Conservation (phyloP, 2,329 filamentous ascomycete species). For the Fusarium coffeatum region DNA sequence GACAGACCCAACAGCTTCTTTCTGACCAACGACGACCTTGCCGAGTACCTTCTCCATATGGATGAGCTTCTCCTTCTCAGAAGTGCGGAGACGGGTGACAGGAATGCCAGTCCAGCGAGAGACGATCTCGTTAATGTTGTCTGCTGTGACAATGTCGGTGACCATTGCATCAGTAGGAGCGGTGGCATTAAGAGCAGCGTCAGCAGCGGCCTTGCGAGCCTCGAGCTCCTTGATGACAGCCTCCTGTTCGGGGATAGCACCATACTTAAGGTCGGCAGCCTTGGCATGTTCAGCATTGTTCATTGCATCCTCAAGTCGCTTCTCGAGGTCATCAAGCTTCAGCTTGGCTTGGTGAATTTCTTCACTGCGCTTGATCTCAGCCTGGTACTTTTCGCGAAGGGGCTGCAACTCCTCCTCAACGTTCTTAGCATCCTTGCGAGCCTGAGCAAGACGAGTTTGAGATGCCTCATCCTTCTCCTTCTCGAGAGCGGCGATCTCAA, state of each 20-base stretch:
- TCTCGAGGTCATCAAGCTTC: constrained; percentile 90
- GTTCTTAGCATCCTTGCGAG: constrained; percentile 91
- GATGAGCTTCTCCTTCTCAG: constrained; percentile 98
- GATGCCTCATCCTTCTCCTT: constrained; percentile 96
- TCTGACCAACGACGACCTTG: constrained; percentile 91
- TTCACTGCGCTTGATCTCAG: constrained; percentile 89
- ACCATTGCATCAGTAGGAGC: constrained; percentile 75
- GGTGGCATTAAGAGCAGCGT: constrained; percentile 72
- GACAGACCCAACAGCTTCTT: constrained; percentile 90
- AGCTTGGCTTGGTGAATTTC: constrained; percentile 94
- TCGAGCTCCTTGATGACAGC: constrained; percentile 83
- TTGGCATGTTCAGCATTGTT: constrained; percentile 85
- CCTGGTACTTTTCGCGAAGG: constrained; percentile 94
- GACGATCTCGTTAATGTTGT: constrained; percentile 99
- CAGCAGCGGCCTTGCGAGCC: constrained; percentile 80
- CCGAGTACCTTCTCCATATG: constrained; percentile 91
- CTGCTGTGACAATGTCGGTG: constrained; percentile 92
- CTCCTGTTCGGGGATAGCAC: constrained; percentile 94
- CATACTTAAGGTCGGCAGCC: constrained; percentile 95
- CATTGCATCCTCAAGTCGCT: constrained; percentile 93
- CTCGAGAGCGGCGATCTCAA: constrained; percentile 94
- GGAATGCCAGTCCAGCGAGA: constrained; percentile 98
- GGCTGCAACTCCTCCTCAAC: constrained; percentile 93
- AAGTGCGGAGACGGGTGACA: constrained; percentile 90
- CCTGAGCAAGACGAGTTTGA: constrained; percentile 81